Percentiles rank a stretch among this genome's conserved stretches.
Evolutionary conservation across 257 asterid species (phyloP).

Genomic region (Ophiorrhiza pumila): DNA sequence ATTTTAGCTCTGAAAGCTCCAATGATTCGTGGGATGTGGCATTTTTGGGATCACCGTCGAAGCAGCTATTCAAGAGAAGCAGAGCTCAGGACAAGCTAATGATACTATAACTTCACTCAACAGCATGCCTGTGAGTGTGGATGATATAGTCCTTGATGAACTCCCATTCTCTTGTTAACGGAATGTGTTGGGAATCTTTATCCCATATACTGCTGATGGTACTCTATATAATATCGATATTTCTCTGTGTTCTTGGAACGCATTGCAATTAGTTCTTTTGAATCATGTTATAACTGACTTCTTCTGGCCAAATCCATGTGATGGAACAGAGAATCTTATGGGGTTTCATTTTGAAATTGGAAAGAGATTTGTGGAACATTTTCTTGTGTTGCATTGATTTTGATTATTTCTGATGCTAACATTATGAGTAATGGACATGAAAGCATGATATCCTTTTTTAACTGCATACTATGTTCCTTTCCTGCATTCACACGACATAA

Average conservation of each 20-base stretch:
- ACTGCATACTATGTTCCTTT: conserved; percentile 15
- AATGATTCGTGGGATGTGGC: conserved; percentile 41
- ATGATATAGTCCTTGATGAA: conserved; percentile 29
- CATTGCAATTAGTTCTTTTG: conserved; percentile 34
- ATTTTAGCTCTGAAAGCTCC: conserved; percentile 47
- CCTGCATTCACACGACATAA: conserved; percentile 12
- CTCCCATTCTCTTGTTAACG: conserved; percentile 27
- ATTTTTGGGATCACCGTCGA: conserved; percentile 26
- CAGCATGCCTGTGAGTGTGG: conserved; percentile 31
- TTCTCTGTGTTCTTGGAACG: conserved; percentile 35
- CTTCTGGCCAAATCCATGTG: conserved; percentile 41
- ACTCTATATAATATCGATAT: conserved; percentile 42
- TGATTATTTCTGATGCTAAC: conserved; percentile 1
- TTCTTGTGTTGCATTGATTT: conserved; percentile 25
- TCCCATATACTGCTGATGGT: conserved; percentile 40
- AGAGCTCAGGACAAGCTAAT: conserved; percentile 43
- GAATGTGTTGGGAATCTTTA: conserved; percentile 35
- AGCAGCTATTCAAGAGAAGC: conserved; percentile 38
- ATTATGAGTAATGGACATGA: conserved; percentile 7
- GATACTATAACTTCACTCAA: conserved; percentile 37
- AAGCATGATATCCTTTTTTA: conserved; percentile 24
- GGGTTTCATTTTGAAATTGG: conserved; percentile 30
- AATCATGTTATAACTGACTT: conserved; percentile 32
- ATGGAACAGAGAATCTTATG: conserved; percentile 29
- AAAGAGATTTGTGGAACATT: conserved; percentile 26